Base-by-base conservation (phyloP, 1,284 basidiomycete species). In the Moniliophthora roreri region DNA sequence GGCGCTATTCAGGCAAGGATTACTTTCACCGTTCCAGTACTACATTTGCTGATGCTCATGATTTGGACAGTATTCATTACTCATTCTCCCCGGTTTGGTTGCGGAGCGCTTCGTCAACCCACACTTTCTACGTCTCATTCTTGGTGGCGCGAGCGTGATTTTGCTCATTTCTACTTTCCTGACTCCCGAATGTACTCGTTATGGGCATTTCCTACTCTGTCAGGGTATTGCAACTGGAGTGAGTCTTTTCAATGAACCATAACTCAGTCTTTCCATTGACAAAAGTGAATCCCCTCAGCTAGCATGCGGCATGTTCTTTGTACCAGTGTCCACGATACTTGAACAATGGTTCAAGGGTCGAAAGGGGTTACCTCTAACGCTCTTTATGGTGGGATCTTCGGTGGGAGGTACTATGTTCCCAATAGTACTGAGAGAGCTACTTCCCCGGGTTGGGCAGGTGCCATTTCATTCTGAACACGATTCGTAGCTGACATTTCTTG, bases 1-100 rank as follows among this genome's bases (percentile, higher is more conserved):
- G 87, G 87, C 2, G 87, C 87, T 0, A 70, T 87, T 52, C 85
- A 89, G 68, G 82, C 77, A 48, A 16, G 66, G 53, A 9, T 5
- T n/a, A n/a, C n/a, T n/a, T n/a, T n/a, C n/a, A n/a, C n/a, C n/a
- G n/a, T n/a, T n/a, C n/a, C n/a, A n/a, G 32, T 41, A 45, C n/a
- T 3, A 32, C 28, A n/a, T 18, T 18, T 32, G 38, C n/a, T 34
- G 38, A 44, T 48, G 40, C 32, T 47, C n/a, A 13, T 32, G 37
- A 13, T 15, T 44, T 51, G 42, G 28, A 26, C 48, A 73, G 68
- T 71, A 70, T 52, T 58, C 69, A 20, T 57, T 73, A 26, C 66
- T 78, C 58, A 74, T 80, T 70, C 54, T 76, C 62, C 68, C 80
- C 58, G 66, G 75, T 62, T 59, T 74, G 62, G 7, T 77, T 54